Evolutionary conservation across 306 rosid genomes (phyloP), one percentile per base, ranked within the genome.

Genomic region (Hippophae rhamnoides): DNA sequence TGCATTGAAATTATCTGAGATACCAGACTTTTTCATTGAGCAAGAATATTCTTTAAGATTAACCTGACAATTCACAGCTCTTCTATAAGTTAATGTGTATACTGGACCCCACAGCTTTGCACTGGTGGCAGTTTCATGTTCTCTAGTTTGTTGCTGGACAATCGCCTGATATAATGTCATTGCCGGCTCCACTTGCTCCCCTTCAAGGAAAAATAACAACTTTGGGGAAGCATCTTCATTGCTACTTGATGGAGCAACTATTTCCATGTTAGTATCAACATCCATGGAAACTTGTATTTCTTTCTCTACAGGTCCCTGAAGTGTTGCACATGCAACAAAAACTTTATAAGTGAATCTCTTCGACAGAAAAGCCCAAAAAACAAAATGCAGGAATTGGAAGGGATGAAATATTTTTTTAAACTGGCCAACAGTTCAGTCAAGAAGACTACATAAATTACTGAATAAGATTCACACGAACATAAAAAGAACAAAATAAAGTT

Each of bases 131-230:
- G 57, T 57, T 69, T 84, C 97, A 75, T 74, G 73, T 68, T 86
- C 85, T 69, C 79, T 89, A 56, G 80, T 76, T 63, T 75, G 71
- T 64, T 77, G 89, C 54, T 70, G 57, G 62, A 93, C 83, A 80
- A 93, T 81, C 57, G 94, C 87, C 78, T 93, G 99, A 72, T 93
- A 93, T 38, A 93, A 56, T 18, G 90, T 86, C 79, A 77, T 64
- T 41, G 74, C 68, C 69, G 61, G 75, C 57, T 84, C 85, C 56
- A 93, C 74, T 61, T 65, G 72, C 67, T 86, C 81, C 70, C 81
- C 95, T 45, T 84, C 99, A 25, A 89, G 85, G 71, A 62, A 80
- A 81, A 88, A 82, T 59, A 69, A 67, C 75, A 93, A 83, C 64
- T 82, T 88, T 2, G 73, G 79, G 10, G 61, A 65, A 65, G 72